Conservation (phyloP, 768 basidiomycete genomes). For the Dentipellis sp. region DNA sequence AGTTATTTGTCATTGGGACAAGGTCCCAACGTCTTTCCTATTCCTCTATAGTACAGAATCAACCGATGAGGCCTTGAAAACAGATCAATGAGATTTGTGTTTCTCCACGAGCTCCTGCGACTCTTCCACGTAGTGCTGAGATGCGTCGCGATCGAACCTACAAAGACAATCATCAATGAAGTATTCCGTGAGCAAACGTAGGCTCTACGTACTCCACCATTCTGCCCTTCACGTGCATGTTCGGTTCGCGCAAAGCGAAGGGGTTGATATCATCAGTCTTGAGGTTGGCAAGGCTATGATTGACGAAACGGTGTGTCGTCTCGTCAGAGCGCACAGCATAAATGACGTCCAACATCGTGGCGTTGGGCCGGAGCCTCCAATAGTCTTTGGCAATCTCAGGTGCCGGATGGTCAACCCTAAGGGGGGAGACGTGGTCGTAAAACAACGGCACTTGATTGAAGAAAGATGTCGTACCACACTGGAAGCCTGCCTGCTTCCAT, state of each 20-base stretch:
- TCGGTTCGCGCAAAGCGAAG: slow-evolving; percentile 81
- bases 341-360: slow-evolving; percentile 80
- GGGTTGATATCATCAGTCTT: slow-evolving; percentile 78
- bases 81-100: neutral
- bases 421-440: too few relatives aligned
- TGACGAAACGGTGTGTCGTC: slow-evolving; percentile 89
- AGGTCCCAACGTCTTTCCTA: too few relatives aligned
- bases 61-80: too few relatives aligned
- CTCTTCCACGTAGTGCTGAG: slow-evolving; percentile 8
- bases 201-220: slow-evolving; percentile 37
- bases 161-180: too few relatives aligned
- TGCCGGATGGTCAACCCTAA: slow-evolving; percentile 46
- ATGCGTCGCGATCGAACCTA: slow-evolving; percentile 20
- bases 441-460: too few relatives aligned
- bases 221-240: slow-evolving; percentile 75
- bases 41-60: too few relatives aligned
- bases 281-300: slow-evolving; percentile 90
- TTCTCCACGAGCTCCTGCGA: slow-evolving; percentile 3
- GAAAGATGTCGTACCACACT: slow-evolving; percentile 39
- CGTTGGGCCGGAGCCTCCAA: slow-evolving; percentile 70
- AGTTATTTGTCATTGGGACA: too few relatives aligned
- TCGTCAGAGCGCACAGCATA: slow-evolving; percentile 93
- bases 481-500: slow-evolving; percentile 76
- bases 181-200: too few relatives aligned
- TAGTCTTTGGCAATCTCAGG: slow-evolving; percentile 93